Base-by-base conservation (phyloP, 176 grass and related monocot genomes). In the Thalia dealbata region DNA sequence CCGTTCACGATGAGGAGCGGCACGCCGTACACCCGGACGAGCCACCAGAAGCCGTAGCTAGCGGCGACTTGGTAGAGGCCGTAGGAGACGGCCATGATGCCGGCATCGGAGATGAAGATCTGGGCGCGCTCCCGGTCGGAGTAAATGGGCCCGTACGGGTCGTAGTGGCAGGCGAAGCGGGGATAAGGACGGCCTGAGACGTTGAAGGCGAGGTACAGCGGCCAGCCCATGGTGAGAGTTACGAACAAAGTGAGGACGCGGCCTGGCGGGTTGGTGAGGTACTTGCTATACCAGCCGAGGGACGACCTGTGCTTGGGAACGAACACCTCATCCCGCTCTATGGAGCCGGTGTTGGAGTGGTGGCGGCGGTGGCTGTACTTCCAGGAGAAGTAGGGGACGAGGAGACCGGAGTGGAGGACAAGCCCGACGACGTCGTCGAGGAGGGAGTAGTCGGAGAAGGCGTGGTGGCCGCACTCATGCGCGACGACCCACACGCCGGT, bases 401-500 rank as follows among this genome's bases (percentile, higher is more conserved):
- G 28, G 29, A 73, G 71, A 14, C 55, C 32, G 55, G 73, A 75
- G 38, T 75, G 73, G 73, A 75, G 73, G 38, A 62, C 56, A 19
- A 75, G 73, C n/a, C 73, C 73, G 21, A 75, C 35, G 73, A 61
- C 32, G 35, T 75, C 73, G 73, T 75, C 73, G 56, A 75, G 73
- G 30, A 75, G 38, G n/a, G 55, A 61, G 73, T 59, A 75, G 7
- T 75, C 73, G 73, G 73, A 75, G 73, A 75, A 75, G 73, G 73
- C 73, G 73, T 75, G 73, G 56, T 75, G 73, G 56, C 73, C 71
- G 71, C 71, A 73, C 51, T 73, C 71, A 27, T 73, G 71, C 3
- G 71, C 71, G 28, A 73, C 58, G 73, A 75, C 73, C 73, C 73
- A 75, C 0, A 62, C 22, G 35, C 73, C 73, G 56, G 73, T 75